These are phyloP conservation scores for Cicer chorassanicum DNA, from an alignment of 306 rosid genomes.

Conservation along the genomic window DNA sequence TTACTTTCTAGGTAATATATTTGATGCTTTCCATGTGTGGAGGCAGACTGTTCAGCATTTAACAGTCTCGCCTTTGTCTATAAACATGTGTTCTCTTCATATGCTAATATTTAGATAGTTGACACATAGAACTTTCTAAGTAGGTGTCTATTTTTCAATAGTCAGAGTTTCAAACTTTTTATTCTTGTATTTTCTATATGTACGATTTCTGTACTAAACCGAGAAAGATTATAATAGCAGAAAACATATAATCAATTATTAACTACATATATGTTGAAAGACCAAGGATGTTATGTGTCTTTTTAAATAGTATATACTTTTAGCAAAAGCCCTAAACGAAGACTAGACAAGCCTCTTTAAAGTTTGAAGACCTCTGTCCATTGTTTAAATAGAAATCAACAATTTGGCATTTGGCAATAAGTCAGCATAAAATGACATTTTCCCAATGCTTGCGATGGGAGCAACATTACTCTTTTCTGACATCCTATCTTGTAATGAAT, in stretches of 20 bases:
- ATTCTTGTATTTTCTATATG: background rate
- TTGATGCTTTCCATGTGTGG: background rate
- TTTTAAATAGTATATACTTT: background rate
- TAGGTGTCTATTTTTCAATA: background rate
- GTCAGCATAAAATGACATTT: background rate
- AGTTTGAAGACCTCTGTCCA: background rate
- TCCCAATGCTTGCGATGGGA: background rate
- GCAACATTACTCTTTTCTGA: background rate
- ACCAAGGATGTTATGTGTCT: too few species aligned
- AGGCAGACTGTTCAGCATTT: background rate
- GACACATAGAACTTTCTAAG: constrained; percentile 11
- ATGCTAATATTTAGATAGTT: background rate
- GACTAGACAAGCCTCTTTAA: background rate
- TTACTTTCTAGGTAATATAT: background rate
- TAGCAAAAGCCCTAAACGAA: background rate
- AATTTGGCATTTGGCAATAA: background rate
- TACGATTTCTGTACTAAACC: background rate
- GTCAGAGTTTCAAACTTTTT: background rate
- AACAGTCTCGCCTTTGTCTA: background rate
- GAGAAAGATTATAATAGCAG: background rate
- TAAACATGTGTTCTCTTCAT: background rate
- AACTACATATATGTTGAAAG: too few species aligned
- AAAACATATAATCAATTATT: too few species aligned
- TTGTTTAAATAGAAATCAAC: background rate
- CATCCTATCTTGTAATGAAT: background rate